These are phyloP conservation scores for Hyphodiscus hymeniophilus DNA, from an alignment of 495 filamentous ascomycete genomes.

Conservation along the genomic window DNA sequence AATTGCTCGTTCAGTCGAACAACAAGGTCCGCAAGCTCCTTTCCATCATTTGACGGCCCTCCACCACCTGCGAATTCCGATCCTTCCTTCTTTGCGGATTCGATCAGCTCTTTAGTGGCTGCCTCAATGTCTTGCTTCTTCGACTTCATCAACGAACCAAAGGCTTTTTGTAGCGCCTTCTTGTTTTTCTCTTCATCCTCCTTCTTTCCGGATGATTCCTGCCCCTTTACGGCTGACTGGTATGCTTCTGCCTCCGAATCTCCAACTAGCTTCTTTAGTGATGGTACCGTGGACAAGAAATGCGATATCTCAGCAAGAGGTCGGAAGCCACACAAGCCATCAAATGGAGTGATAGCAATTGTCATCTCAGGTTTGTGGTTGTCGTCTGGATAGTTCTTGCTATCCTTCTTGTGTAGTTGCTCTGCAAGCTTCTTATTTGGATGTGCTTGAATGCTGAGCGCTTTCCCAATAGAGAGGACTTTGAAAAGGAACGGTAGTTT, in stretches of 20 bases:
- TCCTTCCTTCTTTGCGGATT: slow-evolving; percentile 56
- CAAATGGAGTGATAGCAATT: slow-evolving; percentile 65
- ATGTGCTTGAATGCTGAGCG: slow-evolving; percentile 75
- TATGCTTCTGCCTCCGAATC: slow-evolving; percentile 60
- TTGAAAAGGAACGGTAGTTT: slow-evolving; percentile 73
- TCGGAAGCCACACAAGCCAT: slow-evolving; percentile 73
- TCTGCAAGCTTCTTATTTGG: slow-evolving; percentile 58
- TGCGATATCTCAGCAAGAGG: slow-evolving; percentile 59
- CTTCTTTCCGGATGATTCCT: slow-evolving; percentile 52
- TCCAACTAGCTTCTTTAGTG: slow-evolving; percentile 71
- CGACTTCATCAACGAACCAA: slow-evolving; percentile 73
- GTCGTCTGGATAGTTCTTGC: slow-evolving; percentile 56
- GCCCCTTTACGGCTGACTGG: slow-evolving; percentile 54
- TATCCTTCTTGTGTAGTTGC: slow-evolving; percentile 54
- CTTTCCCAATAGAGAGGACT: slow-evolving; percentile 67
- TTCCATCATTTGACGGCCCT: slow-evolving; percentile 48
- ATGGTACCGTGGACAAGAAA: slow-evolving; percentile 67
- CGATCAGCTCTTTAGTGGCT: slow-evolving; percentile 58
- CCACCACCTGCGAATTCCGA: slow-evolving; percentile 55
- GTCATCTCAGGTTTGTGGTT: slow-evolving; percentile 86
- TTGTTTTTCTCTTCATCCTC: slow-evolving; percentile 60
- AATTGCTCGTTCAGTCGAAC: slow-evolving; percentile 68
- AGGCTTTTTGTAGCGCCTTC: slow-evolving; percentile 63
- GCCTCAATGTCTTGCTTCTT: slow-evolving; percentile 54
- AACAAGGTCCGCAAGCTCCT: slow-evolving; percentile 69